phyloP scores from a whole-genome alignment of 257 asterid species.

The Rauvolfia tetraphylla region DNA sequence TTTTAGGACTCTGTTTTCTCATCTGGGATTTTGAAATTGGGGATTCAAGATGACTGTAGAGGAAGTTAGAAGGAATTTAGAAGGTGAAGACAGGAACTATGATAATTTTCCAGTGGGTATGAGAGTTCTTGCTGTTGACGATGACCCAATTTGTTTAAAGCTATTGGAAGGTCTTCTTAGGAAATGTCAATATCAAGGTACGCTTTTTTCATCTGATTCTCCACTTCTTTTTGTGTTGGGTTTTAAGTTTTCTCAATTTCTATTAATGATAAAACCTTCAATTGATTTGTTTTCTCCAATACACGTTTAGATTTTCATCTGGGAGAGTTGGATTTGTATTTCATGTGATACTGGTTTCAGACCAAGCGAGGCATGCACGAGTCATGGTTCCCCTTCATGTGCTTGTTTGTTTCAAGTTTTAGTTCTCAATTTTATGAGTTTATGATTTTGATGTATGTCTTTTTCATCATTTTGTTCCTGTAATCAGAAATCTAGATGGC shows the following conservation, averaged over 20 bases:
- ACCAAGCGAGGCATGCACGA: not conserved
- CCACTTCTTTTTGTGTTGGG: slow-evolving; percentile 2
- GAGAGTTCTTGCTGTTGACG: slow-evolving; percentile 95
- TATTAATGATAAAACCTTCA: not conserved
- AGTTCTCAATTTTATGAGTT: not conserved
- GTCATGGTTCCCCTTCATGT: slow-evolving; percentile 8
- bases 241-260: not conserved
- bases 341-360: not conserved
- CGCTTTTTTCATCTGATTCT: not conserved
- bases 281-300: not conserved
- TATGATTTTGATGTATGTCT: not conserved
- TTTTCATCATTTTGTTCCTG: not conserved
- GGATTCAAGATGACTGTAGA: slow-evolving; percentile 55
- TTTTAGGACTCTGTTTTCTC: slow-evolving; percentile 12
- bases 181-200: slow-evolving; percentile 81
- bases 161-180: slow-evolving; percentile 63
- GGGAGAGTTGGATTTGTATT: not conserved
- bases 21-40: slow-evolving; percentile 22
- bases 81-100: slow-evolving; percentile 34
- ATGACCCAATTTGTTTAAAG: slow-evolving; percentile 68
- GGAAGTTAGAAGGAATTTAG: slow-evolving; percentile 33
- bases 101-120: slow-evolving; percentile 71
- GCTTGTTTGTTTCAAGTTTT: slow-evolving; percentile 1
- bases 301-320: not conserved
- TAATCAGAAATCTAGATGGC: not conserved